These are phyloP conservation scores for Exophiala alcalophila DNA, from an alignment of 2,329 filamentous ascomycete species.

Conservation along the genomic window DNA sequence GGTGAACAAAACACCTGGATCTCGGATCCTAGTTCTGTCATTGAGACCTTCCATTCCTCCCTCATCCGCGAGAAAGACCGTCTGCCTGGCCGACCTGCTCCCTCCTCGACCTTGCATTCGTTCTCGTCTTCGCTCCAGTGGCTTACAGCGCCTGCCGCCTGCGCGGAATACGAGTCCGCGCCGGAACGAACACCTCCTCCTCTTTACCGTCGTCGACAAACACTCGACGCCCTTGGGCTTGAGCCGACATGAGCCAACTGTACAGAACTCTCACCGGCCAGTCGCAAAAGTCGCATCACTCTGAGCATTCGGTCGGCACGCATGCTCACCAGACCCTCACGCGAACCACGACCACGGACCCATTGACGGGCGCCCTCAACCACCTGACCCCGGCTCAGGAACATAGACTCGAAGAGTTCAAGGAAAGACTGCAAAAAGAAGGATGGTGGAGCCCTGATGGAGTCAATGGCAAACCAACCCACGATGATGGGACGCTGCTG, in stretches of 20 bases:
- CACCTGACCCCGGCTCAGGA: conserved; percentile 70
- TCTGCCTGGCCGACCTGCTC: no score
- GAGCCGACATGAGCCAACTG: conserved; percentile 24
- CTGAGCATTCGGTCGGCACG: conserved; percentile 18
- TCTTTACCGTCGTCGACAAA: background rate
- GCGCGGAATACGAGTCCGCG: background rate
- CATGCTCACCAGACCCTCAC: conserved; percentile 16
- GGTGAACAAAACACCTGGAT: no score
- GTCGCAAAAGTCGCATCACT: conserved; percentile 29
- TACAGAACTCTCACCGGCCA: conserved; percentile 30
- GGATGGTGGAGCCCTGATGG: conserved; percentile 49
- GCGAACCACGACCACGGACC: conserved; percentile 29
- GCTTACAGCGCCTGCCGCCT: no score
- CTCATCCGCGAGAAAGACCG: no score
- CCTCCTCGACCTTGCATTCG: no score
- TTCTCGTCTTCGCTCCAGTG: no score
- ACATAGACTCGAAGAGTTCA: conserved; percentile 68
- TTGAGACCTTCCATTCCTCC: no score
- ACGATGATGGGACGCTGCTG: conserved; percentile 49
- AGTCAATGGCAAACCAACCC: conserved; percentile 39
- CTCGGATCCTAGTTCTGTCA: no score
- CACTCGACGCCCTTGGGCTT: no score
- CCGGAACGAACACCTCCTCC: background rate
- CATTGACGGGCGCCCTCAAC: conserved; percentile 66
- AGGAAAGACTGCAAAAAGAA: conserved; percentile 61